Evolutionary conservation across 176 grass and related monocot genomes (phyloP), one percentile per base, ranked within the genome.

Genomic region (Oryza nivara): DNA sequence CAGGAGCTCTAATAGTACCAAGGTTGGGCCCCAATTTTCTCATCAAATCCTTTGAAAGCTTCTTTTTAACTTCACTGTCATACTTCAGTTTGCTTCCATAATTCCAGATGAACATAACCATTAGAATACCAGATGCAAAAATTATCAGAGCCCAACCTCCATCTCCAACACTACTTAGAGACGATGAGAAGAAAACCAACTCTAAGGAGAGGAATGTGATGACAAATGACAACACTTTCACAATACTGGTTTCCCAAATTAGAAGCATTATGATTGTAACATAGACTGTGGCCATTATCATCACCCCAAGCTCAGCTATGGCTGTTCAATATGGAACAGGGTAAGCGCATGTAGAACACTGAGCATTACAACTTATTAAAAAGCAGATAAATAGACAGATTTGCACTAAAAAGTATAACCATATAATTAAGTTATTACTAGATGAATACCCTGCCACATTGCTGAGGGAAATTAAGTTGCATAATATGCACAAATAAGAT

Each of bases 241-340:
- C 8, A 45, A 95, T 91, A 70, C 92, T 68, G 48, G 71, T 90
- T 89, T 98, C 89, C 96, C 96, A 98, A 87, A 98, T 98, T 63
- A 98, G 80, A 88, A 95, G 89, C 96, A 98, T 98, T 90, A 98
- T 92, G n/a, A 95, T 88, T 80, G 91, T 89, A 84, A 95, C 89
- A 80, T 93, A 86, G 65, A 98, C 68, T 0, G 96, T 98, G 68
- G 93, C 89, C 89, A 93, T 95, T 87, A 95, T 93, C 96, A 98
- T 95, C 82, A 98, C 91, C 10, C 96, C 93, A 82, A 95, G 83
- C 86, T 98, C 96, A 56, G 89, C 85, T 51, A 98, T 95, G 83
- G 91, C 96, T 95, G 90, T 83, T 87, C 36, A 86, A 78, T 41
- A 82, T 41, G 30, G 68, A 86, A 88, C 34, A 61, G 22, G 51